Base-by-base conservation (phyloP, 495 filamentous ascomycete genomes). In the Aspergillus mulundensis region DNA sequence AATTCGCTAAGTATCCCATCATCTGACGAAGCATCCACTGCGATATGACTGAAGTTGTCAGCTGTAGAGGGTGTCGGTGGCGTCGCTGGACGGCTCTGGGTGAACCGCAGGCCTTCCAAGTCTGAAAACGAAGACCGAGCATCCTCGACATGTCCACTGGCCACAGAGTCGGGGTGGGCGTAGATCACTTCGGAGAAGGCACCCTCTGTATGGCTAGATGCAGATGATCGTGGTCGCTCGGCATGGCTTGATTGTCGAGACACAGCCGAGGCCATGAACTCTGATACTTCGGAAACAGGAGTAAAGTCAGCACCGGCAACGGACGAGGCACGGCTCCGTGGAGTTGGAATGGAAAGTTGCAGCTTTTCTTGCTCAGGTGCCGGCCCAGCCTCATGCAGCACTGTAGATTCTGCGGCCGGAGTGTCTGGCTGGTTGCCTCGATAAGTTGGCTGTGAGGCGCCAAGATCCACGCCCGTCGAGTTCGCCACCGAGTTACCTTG, bases 1-100 rank as follows among this genome's bases (percentile, higher is more conserved):
- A 80, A 71, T 10, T 89, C 84, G 64, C 88, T 92, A 73, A 89
- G 68, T 10, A 85, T 80, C 59, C 87, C 85, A 53, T 78, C 67
- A 20, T 28, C 25, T 8, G 78, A 74, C 6, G 66, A 75, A 4
- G 36, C 59, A 32, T 74, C 71, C 0, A 52, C 50, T 1, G 55
- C 54, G 36, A 76, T 62, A 54, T 72, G 68, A 23, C 68, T 71
- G 43, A 65, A 72, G 47, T 69, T 74, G 44, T 72, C 71, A 18
- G 68, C 57, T 3, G 62, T 68, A 19, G 72, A 72, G 53, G 71
- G 64, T 11, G 71, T 61, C 7, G 65, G 59, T 28, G 72, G 64
- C 6, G 72, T 62, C n/a, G 66, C 64, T 23, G 74, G 74, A 41
- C 67, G 62, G 3, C 67, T 60, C 16, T 64, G 66, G 23, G 18